Conservation (phyloP, 2,329 filamentous ascomycete genomes). For the Colletotrichum sidae region DNA sequence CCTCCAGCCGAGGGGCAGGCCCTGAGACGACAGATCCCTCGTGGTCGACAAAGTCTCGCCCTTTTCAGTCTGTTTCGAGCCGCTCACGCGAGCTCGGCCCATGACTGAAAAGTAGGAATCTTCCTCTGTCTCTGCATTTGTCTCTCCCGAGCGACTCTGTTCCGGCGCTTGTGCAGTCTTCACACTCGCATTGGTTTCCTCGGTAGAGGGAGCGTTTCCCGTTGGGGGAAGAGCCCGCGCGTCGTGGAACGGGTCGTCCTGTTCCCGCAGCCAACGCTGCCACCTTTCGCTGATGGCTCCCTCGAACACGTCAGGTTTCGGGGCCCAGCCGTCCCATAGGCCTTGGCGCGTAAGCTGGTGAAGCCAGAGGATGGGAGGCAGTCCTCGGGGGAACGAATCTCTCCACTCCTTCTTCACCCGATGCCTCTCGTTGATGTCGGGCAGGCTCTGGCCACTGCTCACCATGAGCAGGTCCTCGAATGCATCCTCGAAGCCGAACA, state of each 20-base stretch:
- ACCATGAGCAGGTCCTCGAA: constrained; percentile 68
- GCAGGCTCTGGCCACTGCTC: constrained; percentile 55
- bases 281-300: constrained; percentile 35
- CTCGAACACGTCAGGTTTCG: constrained; percentile 32
- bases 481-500: constrained; percentile 67
- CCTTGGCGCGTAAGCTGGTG: constrained; percentile 38
- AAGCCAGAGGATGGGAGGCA: constrained; percentile 57
- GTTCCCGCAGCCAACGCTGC: constrained; percentile 34
- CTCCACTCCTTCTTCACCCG: constrained; percentile 51
- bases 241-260: constrained; percentile 34
- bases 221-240: not conserved
- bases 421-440: constrained; percentile 51
- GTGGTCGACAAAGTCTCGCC: constrained; percentile 18
- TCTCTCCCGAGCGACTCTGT: constrained; percentile 1
- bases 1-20: constrained; percentile 32
- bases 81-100: constrained; percentile 25
- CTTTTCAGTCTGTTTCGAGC: constrained; percentile 17
- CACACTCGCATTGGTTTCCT: not conserved
- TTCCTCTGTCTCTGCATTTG: constrained; percentile 29
- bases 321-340: constrained; percentile 38
- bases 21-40: constrained; percentile 19
- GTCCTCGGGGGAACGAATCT: constrained; percentile 52
- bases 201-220: not conserved
- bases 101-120: constrained; percentile 32
- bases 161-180: not conserved